Percentiles rank a stretch among this genome's conserved stretches.
Evolutionary conservation across 179 eudicot genomes (phyloP).

Genomic region (Beta corolliflora): DNA sequence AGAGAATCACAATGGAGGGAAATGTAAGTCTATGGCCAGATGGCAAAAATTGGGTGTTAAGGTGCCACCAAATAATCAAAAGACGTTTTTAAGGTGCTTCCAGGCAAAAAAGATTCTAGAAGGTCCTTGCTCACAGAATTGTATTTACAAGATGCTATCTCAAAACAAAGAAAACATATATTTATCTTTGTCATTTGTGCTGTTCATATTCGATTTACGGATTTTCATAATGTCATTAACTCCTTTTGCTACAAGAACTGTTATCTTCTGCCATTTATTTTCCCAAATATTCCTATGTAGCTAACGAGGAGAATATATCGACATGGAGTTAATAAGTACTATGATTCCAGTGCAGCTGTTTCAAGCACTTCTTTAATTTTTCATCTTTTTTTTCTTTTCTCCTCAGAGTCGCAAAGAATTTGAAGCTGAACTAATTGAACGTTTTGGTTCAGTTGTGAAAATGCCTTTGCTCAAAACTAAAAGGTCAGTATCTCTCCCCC

Average conservation of each 20-base stretch:
- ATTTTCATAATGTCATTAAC: background rate
- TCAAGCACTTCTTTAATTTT: background rate
- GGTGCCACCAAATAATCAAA: no score
- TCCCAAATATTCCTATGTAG: background rate
- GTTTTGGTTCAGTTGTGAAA: slow-evolving; percentile 92
- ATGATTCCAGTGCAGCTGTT: background rate
- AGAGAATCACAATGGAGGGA: no score
- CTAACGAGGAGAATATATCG: background rate
- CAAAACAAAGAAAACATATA: background rate
- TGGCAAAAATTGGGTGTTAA: no score
- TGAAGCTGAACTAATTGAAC: slow-evolving; percentile 84
- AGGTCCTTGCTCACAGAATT: no score
- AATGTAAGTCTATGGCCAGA: no score
- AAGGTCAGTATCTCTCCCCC: slow-evolving; percentile 43
- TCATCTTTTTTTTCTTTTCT: slow-evolving; percentile 1
- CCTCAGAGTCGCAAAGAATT: slow-evolving; percentile 73
- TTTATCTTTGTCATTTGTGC: background rate
- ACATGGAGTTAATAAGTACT: background rate
- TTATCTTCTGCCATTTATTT: background rate
- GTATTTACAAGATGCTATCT: no score
- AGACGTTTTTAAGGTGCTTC: no score
- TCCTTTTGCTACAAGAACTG: background rate
- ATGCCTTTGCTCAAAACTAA: slow-evolving; percentile 80
- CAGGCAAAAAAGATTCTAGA: no score
- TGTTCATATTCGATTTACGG: background rate